A percentile compares a stretch with the other conserved stretches of the same genome.
phyloP scores from a whole-genome alignment of 345 rosid species.

The Bruguiera sexangula region DNA sequence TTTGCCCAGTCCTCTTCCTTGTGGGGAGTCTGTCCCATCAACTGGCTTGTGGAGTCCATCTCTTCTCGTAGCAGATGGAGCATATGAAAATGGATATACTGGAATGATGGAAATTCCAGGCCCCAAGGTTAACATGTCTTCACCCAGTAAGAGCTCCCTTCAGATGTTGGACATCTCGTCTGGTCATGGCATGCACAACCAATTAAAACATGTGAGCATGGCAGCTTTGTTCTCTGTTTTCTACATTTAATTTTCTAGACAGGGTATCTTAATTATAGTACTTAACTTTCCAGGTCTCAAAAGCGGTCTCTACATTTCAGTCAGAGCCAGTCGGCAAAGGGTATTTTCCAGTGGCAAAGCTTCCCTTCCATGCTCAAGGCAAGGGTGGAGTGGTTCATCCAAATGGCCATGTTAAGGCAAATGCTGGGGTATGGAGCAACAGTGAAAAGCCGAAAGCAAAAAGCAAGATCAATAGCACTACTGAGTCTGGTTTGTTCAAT shows the following conservation, averaged over 20 bases:
- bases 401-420: slow-evolving; percentile 27
- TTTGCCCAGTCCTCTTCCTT: slow-evolving; percentile 32
- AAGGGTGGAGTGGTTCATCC: slow-evolving; percentile 28
- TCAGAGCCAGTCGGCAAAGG: slow-evolving; percentile 20
- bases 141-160: slow-evolving; percentile 35
- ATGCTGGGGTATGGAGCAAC: slow-evolving; percentile 29
- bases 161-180: slow-evolving; percentile 14
- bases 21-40: slow-evolving; percentile 36
- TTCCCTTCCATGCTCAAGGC: slow-evolving; percentile 35
- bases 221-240: slow-evolving; percentile 20
- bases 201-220: slow-evolving; percentile 38
- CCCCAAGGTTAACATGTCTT: slow-evolving; percentile 35
- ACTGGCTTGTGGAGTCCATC: slow-evolving; percentile 38
- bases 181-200: slow-evolving; percentile 32
- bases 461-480: slow-evolving; percentile 26
- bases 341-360: slow-evolving; percentile 21
- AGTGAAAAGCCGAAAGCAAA: slow-evolving; percentile 37
- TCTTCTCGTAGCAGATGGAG: slow-evolving; percentile 13
- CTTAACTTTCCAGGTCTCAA: slow-evolving; percentile 9
- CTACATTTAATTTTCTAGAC: neutral
- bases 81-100: slow-evolving; percentile 25
- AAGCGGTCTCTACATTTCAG: slow-evolving; percentile 19
- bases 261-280: neutral
- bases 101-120: slow-evolving; percentile 33
- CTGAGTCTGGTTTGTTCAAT: slow-evolving; percentile 14